phyloP scores from a whole-genome alignment of 2,329 filamentous ascomycete species.

The Fusarium sp. region DNA sequence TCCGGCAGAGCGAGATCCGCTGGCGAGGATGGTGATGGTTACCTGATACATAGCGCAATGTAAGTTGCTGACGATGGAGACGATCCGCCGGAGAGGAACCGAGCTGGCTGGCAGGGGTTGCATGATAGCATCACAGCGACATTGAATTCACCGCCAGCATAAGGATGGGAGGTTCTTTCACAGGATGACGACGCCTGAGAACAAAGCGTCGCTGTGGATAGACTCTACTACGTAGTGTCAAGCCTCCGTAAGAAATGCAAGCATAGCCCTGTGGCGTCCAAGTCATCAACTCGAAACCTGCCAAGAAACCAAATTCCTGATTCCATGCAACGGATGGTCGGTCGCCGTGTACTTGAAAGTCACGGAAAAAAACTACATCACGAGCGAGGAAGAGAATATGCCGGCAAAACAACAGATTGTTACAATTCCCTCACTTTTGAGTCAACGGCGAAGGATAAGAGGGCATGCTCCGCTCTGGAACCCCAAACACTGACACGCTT shows the following conservation, averaged over 20 bases:
- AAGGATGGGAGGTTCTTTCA: not conserved
- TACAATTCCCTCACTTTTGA: not conserved
- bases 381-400: not conserved
- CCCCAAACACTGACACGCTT: not conserved
- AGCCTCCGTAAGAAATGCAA: not conserved
- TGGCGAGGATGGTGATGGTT: not conserved
- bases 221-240: not conserved
- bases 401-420: not conserved
- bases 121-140: not conserved
- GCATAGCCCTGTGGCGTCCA: not conserved
- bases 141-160: not conserved
- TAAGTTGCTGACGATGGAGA: not conserved
- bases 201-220: not conserved
- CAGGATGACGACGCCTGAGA: not conserved
- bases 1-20: not conserved
- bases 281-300: not conserved
- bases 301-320: not conserved
- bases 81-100: not conserved
- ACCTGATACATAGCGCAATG: not conserved
- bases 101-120: not conserved
- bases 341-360: not conserved
- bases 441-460: not conserved
- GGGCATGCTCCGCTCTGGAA: not conserved
- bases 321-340: not conserved
- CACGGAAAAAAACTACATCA: not conserved